phyloP scores from a whole-genome alignment of 768 basidiomycete species.

The Leccinellum albellum region DNA sequence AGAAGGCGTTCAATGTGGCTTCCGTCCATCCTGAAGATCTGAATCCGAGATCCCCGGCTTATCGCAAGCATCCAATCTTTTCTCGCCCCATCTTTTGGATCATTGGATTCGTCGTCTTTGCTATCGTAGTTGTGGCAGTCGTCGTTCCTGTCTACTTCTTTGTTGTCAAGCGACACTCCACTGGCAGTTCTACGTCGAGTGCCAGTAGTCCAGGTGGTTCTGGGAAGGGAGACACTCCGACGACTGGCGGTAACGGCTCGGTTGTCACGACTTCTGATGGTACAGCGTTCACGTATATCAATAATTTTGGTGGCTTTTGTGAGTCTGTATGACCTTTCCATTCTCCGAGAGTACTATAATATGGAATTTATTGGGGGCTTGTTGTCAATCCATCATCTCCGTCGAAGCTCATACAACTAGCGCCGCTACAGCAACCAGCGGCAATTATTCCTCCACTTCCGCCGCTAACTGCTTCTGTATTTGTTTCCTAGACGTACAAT shows the following conservation, averaged over 20 bases:
- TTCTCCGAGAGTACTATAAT: background rate
- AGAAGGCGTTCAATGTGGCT: conserved; percentile 14
- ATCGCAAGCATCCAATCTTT: conserved; percentile 18
- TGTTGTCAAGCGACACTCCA: conserved; percentile 23
- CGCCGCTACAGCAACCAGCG: background rate
- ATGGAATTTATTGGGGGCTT: background rate
- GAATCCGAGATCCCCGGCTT: background rate
- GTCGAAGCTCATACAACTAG: background rate
- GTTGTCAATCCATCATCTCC: background rate
- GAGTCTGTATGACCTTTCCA: conserved; percentile 26
- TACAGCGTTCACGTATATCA: conserved; percentile 68
- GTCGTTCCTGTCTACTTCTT: conserved; percentile 40
- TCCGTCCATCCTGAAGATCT: background rate
- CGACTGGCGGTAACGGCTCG: conserved; percentile 66
- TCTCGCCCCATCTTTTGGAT: conserved; percentile 27
- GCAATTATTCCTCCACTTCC: background rate
- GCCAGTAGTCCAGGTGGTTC: background rate
- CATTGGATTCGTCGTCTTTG: conserved; percentile 26
- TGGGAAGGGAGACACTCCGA: conserved; percentile 10
- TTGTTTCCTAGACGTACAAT: background rate
- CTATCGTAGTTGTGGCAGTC: conserved; percentile 35
- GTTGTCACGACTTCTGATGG: conserved; percentile 63
- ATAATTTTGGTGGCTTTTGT: conserved; percentile 75
- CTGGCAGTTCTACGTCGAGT: background rate
- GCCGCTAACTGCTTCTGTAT: background rate